Evolutionary conservation across 2,329 filamentous ascomycete species (phyloP).

Genomic region (Fusarium sp.): DNA sequence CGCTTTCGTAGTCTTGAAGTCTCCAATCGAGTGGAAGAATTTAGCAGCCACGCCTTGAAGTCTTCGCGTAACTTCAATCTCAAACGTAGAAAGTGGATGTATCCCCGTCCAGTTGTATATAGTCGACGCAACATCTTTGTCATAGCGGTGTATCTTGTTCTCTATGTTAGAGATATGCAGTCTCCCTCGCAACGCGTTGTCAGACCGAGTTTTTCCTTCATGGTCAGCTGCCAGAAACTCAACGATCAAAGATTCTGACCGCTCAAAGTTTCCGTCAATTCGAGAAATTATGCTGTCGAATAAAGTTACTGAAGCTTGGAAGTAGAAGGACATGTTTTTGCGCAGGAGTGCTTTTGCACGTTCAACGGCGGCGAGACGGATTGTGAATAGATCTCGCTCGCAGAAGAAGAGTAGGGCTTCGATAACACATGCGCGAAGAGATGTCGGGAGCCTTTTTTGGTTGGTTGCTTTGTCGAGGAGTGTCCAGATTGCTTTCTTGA

Average conservation of each 20-base stretch:
- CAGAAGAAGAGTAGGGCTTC: slow-evolving; percentile 51
- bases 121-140: slow-evolving; percentile 46
- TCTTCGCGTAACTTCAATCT: slow-evolving; percentile 52
- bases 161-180: slow-evolving; percentile 54
- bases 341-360: slow-evolving; percentile 44
- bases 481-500: slow-evolving; percentile 48
- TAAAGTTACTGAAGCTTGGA: slow-evolving; percentile 49
- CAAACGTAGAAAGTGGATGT: slow-evolving; percentile 49
- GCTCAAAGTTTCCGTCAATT: slow-evolving; percentile 45
- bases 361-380: slow-evolving; percentile 45
- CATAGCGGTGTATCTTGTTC: slow-evolving; percentile 53
- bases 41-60: slow-evolving; percentile 52
- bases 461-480: slow-evolving; percentile 42
- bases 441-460: slow-evolving; percentile 27
- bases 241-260: slow-evolving; percentile 45
- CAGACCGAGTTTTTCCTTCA: slow-evolving; percentile 37
- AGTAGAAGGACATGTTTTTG: slow-evolving; percentile 51
- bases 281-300: slow-evolving; percentile 53
- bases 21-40: slow-evolving; percentile 53
- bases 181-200: slow-evolving; percentile 51
- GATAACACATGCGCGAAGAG: slow-evolving; percentile 39
- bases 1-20: slow-evolving; percentile 48
- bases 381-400: slow-evolving; percentile 49
- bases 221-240: slow-evolving; percentile 43
- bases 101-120: slow-evolving; percentile 52